These are phyloP conservation scores for Osmanthus fragrans DNA, from an alignment of 257 asterid genomes.

Conservation along the genomic window DNA sequence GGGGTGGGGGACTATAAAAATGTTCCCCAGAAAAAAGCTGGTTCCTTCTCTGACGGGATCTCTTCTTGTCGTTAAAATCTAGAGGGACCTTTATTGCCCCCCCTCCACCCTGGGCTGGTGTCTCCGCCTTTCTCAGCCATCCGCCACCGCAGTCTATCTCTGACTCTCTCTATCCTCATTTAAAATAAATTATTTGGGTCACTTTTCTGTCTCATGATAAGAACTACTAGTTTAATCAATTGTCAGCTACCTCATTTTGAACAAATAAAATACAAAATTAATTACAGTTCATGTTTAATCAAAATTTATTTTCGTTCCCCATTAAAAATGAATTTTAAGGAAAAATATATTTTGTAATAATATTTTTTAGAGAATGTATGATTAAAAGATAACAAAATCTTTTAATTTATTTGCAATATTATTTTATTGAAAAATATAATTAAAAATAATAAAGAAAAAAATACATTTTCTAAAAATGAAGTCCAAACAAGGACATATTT, in stretches of 20 bases:
- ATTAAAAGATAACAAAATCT: too few species aligned
- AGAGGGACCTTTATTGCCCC: slow-evolving; percentile 34
- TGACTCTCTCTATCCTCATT: not conserved
- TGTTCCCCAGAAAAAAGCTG: slow-evolving; percentile 22
- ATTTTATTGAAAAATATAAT: too few species aligned
- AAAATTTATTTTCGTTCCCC: too few species aligned
- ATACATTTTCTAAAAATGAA: too few species aligned
- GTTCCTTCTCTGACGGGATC: slow-evolving; percentile 35
- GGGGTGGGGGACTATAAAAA: not conserved
- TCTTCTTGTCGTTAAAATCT: slow-evolving; percentile 42
- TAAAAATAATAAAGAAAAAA: too few species aligned
- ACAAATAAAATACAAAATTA: too few species aligned
- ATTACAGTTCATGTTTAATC: too few species aligned
- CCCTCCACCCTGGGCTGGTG: not conserved
- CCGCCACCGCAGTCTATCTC: not conserved
- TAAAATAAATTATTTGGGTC: not conserved
- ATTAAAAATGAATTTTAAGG: too few species aligned
- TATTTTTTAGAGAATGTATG: too few species aligned
- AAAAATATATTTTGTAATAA: too few species aligned
- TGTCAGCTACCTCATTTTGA: not conserved
- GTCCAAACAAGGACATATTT: too few species aligned
- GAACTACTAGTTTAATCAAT: not conserved
- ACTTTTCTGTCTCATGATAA: not conserved
- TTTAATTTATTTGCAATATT: too few species aligned
- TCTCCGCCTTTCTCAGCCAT: not conserved